Base-by-base conservation (phyloP, 345 rosid species). In the Cardamine resedifolia region DNA sequence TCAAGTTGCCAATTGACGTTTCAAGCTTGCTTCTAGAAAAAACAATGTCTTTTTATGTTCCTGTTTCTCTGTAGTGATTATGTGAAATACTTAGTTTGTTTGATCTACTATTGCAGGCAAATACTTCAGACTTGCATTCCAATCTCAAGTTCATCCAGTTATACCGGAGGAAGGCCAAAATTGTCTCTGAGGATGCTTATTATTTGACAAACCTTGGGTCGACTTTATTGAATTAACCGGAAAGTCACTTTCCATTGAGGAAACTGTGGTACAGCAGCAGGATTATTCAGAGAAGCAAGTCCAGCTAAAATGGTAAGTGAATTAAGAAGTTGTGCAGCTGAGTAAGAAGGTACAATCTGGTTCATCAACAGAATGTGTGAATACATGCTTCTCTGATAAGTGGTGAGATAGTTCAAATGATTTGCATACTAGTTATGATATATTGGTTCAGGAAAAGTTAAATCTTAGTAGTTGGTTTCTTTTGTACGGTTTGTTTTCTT, bases 71-170 rank as follows among this genome's bases (percentile, higher is more conserved):
- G 3, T 26, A 39, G 53, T 15, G 49, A 36, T 10, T 48, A 53
- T 15, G n/a, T 39, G 23, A 57, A 71, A 26, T 39, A 58, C 36
- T 10, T 52, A 31, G 48, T 33, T 41, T 23, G 23, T 67, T 66
- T 62, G 58, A 21, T 38, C 31, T 74, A 39, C 66, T 3, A 68
- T 72, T 49, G 58, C 86, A 90, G 95, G 88, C 83, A 58, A 85
- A 84, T 82, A 83, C 86, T 73, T 81, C 80, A 20, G 84, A 81
- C 72, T 69, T 90, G 83, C 94, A 85, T 67, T 88, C 87, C 58
- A 82, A 79, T 68, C 85, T 86, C 68, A 86, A 66, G 76, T 86
- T 78, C 84, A 73, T 87, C 53, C 87, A 80, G 44, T 41, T 88
- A 66, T 83, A 79, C 56, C 36, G 89, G 50, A 83, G 81, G 77